Evolutionary conservation across 192 early-diverging fungal genomes (phyloP), one percentile per base, ranked within the genome.

Genomic region (Diversispora eburnea): DNA sequence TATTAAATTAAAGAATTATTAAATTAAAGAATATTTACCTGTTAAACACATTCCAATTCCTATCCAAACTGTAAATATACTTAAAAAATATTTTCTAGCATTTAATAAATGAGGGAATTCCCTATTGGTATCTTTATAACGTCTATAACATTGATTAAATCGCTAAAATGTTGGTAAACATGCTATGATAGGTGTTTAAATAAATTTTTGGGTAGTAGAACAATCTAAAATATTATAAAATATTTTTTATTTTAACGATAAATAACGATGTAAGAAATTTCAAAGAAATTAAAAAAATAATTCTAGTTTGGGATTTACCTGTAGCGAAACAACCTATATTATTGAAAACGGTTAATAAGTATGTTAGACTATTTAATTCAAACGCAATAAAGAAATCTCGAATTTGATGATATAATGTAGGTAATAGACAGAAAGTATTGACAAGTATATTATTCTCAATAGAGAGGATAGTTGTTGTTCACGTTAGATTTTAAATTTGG

Each of bases 381-480:
- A 92, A 91, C 2, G 88, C 91, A 33, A 94, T 81, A 74, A 94
- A 91, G 70, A 94, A 92, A 76, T 94, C 92, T 58, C 91, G 82
- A 74, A 94, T 92, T 79, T 92, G 90, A 47, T 77, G 72, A 51
- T 84, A 79, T 12, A 82, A 69, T 33, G 80, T 78, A 7, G 49
- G 62, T 25, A 84, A 77, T 5, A 82, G 80, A 61, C 82, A 84
- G 3, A 82, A 13, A 79, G 7, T 12, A 81, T 80, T 3, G 59
- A 61, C 1, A 74, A 20, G 7, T 77, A 51, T 13, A 82, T 61
- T 4, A 78, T n/a, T 9, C 78, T 19, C 17, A 80, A 62, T 8
- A 83, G 8, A 79, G 48, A 20, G 77, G 76, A 19, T 54, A 54
- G 3, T 10, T 3, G 4, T 13, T 7, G 4, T 7, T 33, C 25